A percentile compares a stretch with the other conserved stretches of the same genome.
Evolutionary conservation across 2,329 filamentous ascomycete species (phyloP).

Genomic region (Sclerotinia nivalis): DNA sequence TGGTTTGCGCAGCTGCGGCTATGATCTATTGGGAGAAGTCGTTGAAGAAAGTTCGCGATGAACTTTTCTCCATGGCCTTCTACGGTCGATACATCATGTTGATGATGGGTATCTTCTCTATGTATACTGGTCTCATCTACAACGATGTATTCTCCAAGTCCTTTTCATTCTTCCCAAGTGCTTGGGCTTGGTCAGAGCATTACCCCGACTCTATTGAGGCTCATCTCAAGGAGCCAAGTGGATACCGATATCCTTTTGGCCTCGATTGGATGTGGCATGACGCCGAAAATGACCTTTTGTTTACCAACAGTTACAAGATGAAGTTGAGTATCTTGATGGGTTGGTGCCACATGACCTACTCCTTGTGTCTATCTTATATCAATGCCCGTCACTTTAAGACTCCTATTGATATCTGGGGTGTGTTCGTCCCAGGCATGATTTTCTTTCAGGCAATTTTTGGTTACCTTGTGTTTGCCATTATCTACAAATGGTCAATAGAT

Average conservation of each 20-base stretch:
- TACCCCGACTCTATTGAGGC: constrained; percentile 68
- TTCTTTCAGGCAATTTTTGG: constrained; percentile 99
- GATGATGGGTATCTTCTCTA: constrained; percentile 95
- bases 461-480: constrained; percentile 88
- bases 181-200: constrained; percentile 75
- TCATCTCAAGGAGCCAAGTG: constrained; percentile 55
- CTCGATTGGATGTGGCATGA: constrained; percentile 97
- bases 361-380: constrained; percentile 86
- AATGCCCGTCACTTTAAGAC: constrained; percentile 95
- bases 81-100: constrained; percentile 98
- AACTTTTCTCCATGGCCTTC: constrained; percentile 97
- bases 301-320: constrained; percentile 99
- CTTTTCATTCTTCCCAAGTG: constrained; percentile 82
- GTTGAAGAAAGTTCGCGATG: constrained; percentile 87
- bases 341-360: constrained; percentile 99
- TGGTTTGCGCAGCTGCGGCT: constrained; percentile 77
- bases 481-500: constrained; percentile 96
- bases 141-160: constrained; percentile 97
- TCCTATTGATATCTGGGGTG: constrained; percentile 93
- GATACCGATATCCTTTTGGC: constrained; percentile 92
- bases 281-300: constrained; percentile 90
- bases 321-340: constrained; percentile 98
- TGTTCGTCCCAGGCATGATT: constrained; percentile 97
- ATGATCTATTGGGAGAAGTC: constrained; percentile 98
- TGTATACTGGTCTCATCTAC: constrained; percentile 96